Evolutionary conservation across 345 rosid species (phyloP), one percentile per base, ranked within the genome.

Genomic region (Corchorus capsularis): DNA sequence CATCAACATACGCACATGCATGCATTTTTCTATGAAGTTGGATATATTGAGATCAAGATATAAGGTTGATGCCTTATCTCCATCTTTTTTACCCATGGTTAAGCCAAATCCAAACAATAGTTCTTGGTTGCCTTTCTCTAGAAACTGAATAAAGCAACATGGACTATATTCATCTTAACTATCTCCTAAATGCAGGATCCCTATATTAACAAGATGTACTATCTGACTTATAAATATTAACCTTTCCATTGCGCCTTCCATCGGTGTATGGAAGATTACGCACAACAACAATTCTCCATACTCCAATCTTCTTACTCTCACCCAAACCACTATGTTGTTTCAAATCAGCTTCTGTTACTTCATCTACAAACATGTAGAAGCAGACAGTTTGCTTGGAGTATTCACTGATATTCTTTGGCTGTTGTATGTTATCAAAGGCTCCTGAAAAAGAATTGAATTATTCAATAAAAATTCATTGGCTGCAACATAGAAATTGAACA

Each of bases 181-280:
- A 62, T 63, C 47, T 37, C 53, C 62, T 53, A 53, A 70, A 35
- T 60, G 53, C 35, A 11, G 62, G n/a, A n/a, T 53, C 53, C 62
- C n/a, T 43, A 66, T 59, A 63, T 3, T 8, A 20, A 50, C n/a
- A 16, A 8, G n/a, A 71, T 43, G 9, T 32, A 17, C 49, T 39
- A 5, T 43, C 6, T 8, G 52, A 43, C 60, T 50, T 65, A 27
- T 49, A 8, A 67, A 20, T 37, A 75, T 47, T 67, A 87, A 92
- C 99, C 92, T 96, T 96, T 70, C 99, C 99, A 35, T 85, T 94
- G 81, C 99, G 99, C 69, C 99, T 86, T 50, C 94, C 92, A 77
- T 96, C 99, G 0, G 77, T 34, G 74, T 92, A 96, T 52, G 99
- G 99, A 81, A 88, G 93, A 86, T 94, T 94, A 76, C 78, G 98